These are phyloP conservation scores for Blumeriella jaapii DNA, from an alignment of 2,329 filamentous ascomycete species.

Conservation along the genomic window DNA sequence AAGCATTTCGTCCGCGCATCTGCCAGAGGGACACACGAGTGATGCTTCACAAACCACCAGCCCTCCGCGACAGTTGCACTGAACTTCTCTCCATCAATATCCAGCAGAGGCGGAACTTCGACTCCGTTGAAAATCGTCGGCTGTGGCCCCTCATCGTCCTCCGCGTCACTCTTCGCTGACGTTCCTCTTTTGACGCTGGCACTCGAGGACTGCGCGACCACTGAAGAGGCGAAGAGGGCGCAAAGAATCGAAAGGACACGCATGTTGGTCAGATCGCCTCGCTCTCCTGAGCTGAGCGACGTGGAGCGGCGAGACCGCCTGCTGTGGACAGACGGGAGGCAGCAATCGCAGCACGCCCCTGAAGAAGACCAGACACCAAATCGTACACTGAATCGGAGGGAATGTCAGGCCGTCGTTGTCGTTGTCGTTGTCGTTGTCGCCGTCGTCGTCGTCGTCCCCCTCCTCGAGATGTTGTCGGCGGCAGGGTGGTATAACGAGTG, in stretches of 20 bases:
- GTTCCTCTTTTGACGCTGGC: slow-evolving; percentile 8
- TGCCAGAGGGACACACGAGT: slow-evolving; percentile 20
- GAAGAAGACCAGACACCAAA: slow-evolving; percentile 1
- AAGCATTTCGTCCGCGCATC: not conserved
- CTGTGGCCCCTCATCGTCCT: slow-evolving; percentile 15
- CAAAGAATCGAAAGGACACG: slow-evolving; percentile 22
- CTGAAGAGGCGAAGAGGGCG: slow-evolving; percentile 19
- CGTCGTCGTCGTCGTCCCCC: no score
- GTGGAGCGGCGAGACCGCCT: slow-evolving; percentile 19
- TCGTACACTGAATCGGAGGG: slow-evolving; percentile 5
- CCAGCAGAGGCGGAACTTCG: slow-evolving; percentile 37
- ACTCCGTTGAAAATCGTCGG: slow-evolving; percentile 39
- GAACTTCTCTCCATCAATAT: slow-evolving; percentile 36
- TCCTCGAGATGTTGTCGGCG: slow-evolving; percentile 4
- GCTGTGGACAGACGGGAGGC: slow-evolving; percentile 4
- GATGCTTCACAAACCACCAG: slow-evolving; percentile 28
- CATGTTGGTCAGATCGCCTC: slow-evolving; percentile 19
- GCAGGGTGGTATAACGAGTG: slow-evolving; percentile 8
- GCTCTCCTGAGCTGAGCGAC: slow-evolving; percentile 15
- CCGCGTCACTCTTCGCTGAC: slow-evolving; percentile 13
- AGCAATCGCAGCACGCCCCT: slow-evolving; percentile 4
- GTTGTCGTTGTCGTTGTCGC: no score
- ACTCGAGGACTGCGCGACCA: slow-evolving; percentile 16
- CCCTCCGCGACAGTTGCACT: slow-evolving; percentile 23
- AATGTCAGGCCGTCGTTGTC: slow-evolving; percentile 4